Percentiles rank a stretch among this genome's conserved stretches.
Conservation (phyloP, 139 green algal species). For the Nannochloris sp. region DNA sequence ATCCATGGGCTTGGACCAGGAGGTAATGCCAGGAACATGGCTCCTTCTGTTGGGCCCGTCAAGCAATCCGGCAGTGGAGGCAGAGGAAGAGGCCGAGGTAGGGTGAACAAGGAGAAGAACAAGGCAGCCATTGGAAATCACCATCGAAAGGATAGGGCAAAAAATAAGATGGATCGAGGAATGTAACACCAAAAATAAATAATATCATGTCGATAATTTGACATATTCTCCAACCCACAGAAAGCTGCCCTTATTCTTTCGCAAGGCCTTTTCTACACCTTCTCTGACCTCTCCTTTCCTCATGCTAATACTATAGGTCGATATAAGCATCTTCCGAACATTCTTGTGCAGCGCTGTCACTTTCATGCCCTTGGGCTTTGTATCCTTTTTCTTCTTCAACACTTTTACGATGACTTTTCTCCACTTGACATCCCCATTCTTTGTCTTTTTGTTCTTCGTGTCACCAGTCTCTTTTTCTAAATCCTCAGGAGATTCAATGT, state of each 20-base stretch:
- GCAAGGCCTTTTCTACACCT: no score
- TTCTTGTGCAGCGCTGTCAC: background rate
- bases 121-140: constrained; percentile 68
- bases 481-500: constrained; percentile 4
- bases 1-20: constrained; percentile 60
- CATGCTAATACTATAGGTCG: background rate
- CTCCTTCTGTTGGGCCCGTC: background rate
- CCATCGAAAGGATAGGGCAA: constrained; percentile 59
- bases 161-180: constrained; percentile 36
- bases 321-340: constrained; percentile 9
- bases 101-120: constrained; percentile 59
- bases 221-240: no score
- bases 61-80: background rate
- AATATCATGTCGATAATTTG: no score
- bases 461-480: background rate
- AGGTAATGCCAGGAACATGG: constrained; percentile 34
- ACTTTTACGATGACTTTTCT: constrained; percentile 23
- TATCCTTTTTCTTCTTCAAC: constrained; percentile 13
- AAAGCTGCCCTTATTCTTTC: no score
- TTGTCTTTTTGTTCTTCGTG: background rate
- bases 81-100: constrained; percentile 2
- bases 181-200: background rate
- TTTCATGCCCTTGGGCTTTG: constrained; percentile 30
- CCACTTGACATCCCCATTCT: constrained; percentile 29
- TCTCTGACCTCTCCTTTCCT: constrained; percentile 15